Conservation (phyloP, 257 asterid genomes). For the Fraxinus pennsylvanica region DNA sequence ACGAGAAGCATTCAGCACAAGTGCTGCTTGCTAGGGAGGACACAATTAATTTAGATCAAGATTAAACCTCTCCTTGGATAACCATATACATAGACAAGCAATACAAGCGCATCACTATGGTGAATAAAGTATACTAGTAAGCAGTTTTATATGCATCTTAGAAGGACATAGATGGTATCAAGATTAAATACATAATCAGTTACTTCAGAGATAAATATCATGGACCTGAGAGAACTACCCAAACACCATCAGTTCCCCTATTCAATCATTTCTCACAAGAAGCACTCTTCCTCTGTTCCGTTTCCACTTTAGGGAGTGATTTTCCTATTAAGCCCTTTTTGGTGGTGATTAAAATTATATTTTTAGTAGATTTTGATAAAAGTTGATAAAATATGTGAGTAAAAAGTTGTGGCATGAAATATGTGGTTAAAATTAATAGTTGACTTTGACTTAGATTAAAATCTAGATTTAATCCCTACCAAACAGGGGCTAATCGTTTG, state of each 20-base stretch:
- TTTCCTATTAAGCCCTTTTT: not conserved
- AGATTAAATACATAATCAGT: not conserved
- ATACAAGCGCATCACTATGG: not conserved
- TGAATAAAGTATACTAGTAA: not conserved
- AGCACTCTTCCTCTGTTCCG: not conserved
- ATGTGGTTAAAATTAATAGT: no score
- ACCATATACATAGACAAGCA: not conserved
- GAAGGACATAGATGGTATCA: not conserved
- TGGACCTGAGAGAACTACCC: not conserved
- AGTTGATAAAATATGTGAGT: no score
- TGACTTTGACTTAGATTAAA: no score
- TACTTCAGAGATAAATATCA: not conserved
- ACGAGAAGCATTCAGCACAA: constrained; percentile 90
- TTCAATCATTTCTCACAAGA: not conserved
- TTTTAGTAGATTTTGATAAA: no score
- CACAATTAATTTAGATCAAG: not conserved
- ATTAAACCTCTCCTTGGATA: not conserved
- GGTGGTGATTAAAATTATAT: no score
- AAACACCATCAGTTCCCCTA: not conserved
- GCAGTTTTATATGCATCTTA: not conserved
- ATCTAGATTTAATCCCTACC: no score
- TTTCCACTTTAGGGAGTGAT: not conserved
- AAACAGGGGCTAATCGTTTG: not conserved
- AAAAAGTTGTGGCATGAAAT: no score
- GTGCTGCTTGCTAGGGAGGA: constrained; percentile 88